These are phyloP conservation scores for Tephrocybe sp. DNA, from an alignment of 768 basidiomycete species.

Conservation along the genomic window DNA sequence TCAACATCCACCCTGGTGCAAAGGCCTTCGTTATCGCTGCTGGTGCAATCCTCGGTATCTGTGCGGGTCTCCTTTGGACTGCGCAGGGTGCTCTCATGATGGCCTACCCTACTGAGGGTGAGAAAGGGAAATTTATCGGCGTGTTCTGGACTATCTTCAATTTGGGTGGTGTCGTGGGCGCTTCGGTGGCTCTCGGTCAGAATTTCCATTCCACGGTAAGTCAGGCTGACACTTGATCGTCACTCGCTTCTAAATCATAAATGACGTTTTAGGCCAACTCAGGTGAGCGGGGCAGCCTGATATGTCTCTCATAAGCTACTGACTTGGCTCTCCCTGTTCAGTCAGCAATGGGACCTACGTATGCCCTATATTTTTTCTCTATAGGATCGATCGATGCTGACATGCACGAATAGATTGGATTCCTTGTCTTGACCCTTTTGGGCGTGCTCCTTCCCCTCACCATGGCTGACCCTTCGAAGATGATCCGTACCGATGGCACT, in stretches of 20 bases:
- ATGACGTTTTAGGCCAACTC: slow-evolving; percentile 32
- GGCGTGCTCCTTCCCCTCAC: slow-evolving; percentile 64
- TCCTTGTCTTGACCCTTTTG: slow-evolving; percentile 68
- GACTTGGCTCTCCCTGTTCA: slow-evolving; percentile 19
- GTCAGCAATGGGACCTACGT: slow-evolving; percentile 79
- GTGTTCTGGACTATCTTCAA: slow-evolving; percentile 88
- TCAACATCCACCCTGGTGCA: slow-evolving; percentile 66
- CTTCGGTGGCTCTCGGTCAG: slow-evolving; percentile 68
- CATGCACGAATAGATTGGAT: slow-evolving; percentile 56
- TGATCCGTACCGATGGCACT: slow-evolving; percentile 75
- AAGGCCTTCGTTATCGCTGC: slow-evolving; percentile 68
- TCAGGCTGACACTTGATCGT: not conserved
- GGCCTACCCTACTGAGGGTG: slow-evolving; percentile 74
- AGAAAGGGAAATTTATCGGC: slow-evolving; percentile 78
- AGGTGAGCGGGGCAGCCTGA: slow-evolving; percentile 25
- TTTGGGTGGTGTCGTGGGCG: slow-evolving; percentile 75
- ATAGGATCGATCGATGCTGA: not conserved
- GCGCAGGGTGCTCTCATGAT: slow-evolving; percentile 83
- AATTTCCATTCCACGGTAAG: slow-evolving; percentile 64
- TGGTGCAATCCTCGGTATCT: slow-evolving; percentile 72
- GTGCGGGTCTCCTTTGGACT: slow-evolving; percentile 74
- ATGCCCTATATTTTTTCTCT: slow-evolving; percentile 22
- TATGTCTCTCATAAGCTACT: not conserved
- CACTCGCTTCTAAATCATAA: not conserved
- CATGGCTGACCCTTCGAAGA: slow-evolving; percentile 70